phyloP scores from a whole-genome alignment of 169 alveolate species.

The Cystoisospora suis region DNA sequence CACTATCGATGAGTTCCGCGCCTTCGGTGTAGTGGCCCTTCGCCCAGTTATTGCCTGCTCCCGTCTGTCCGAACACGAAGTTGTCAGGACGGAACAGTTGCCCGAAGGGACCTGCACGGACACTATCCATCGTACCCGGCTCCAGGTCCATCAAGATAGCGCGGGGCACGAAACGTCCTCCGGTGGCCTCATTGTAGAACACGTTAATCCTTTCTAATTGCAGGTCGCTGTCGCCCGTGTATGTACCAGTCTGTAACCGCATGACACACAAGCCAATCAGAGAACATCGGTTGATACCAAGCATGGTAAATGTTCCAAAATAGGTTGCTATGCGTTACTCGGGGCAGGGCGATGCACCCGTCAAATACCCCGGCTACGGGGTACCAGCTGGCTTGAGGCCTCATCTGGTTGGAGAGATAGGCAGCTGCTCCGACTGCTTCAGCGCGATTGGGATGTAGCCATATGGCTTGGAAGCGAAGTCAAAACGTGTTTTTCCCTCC shows the following conservation, averaged over 20 bases:
- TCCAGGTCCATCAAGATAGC: constrained; percentile 98
- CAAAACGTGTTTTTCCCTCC: not conserved
- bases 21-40: constrained; percentile 99
- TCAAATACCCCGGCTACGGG: not conserved
- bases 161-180: constrained; percentile 98
- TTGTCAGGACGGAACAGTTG: constrained; percentile 98
- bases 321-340: not conserved
- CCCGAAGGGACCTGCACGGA: constrained; percentile 98
- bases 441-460: not conserved
- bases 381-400: not conserved
- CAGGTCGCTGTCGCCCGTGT: constrained; percentile 96
- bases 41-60: constrained; percentile 99
- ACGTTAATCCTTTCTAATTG: constrained; percentile 96
- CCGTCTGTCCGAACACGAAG: constrained; percentile 98
- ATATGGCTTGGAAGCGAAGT: not conserved
- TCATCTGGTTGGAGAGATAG: not conserved
- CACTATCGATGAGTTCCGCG: constrained; percentile 98
- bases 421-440: not conserved
- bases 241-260: constrained; percentile 88
- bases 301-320: not conserved
- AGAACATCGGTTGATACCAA: not conserved
- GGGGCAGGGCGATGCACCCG: not conserved
- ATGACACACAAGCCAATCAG: not conserved
- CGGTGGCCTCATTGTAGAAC: constrained; percentile 98
- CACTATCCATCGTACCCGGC: constrained; percentile 99